Base-by-base conservation (phyloP, 306 rosid species). In the Sicyos baderoa region DNA sequence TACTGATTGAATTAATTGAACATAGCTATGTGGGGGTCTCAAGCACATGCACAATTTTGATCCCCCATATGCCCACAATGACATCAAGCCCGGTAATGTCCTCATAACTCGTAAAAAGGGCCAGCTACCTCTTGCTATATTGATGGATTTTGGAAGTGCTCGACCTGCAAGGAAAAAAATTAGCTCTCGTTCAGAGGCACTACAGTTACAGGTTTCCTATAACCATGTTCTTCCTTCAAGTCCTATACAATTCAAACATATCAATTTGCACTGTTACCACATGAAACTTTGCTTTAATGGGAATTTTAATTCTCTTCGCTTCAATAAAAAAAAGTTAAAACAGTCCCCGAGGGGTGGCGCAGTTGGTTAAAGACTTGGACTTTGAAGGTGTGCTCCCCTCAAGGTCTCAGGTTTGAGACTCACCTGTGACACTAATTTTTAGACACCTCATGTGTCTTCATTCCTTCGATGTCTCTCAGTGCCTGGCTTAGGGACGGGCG, bases 131-230 rank as follows among this genome's bases (percentile, higher is more conserved):
- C 86, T 90, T 66, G 97, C 97, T 79, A 94, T 90, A 76, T 84
- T 94, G 80, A 94, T 94, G 99, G 99, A 94, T 84, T 90, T 94
- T 78, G 95, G 99, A 71, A 94, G 99, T 80, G 84, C 99, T 79
- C 80, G 95, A 47, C 95, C 96, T 54, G 96, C 91, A 21, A 94
- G 90, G 88, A 94, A 70, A 79, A 83, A 84, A 72, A 87, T 94
- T 78, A 77, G 77, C 65, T 76, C 90, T 80, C 87, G 99, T 59
- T 72, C 90, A 54, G 99, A 90, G 84, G 99, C 99, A 40, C 85
- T 94, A 16, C 97, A 90, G 83, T 82, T 94, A 78, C 99, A 90
- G 99, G 99, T 94, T 66, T 65, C 78, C 67, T 50, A 35, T 49
- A 6, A 66, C 12, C 11, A 52, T 21, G 27, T 61, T 14, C 27